Evolutionary conservation across 306 rosid species (phyloP).

Genomic region (Vigna hirtella): DNA sequence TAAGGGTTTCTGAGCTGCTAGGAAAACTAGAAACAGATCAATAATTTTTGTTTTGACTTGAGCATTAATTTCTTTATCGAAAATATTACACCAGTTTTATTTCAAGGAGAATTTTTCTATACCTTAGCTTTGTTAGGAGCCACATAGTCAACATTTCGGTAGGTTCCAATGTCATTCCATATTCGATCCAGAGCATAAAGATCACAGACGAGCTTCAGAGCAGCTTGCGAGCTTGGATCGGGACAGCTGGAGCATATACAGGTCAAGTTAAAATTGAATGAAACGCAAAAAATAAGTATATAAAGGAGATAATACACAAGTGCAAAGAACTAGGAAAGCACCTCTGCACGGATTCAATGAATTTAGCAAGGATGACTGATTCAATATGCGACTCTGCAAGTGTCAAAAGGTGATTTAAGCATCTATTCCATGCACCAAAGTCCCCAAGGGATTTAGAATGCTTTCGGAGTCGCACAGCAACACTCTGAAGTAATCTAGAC

Average conservation of each 20-base stretch:
- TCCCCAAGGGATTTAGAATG: slow-evolving; percentile 85
- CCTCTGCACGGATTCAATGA: slow-evolving; percentile 89
- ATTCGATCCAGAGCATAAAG: slow-evolving; percentile 94
- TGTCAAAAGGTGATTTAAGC: slow-evolving; percentile 94
- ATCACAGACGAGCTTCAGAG: slow-evolving; percentile 90
- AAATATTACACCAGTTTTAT: not conserved
- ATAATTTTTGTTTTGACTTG: not conserved
- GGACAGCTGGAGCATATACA: slow-evolving; percentile 67
- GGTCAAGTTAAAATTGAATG: slow-evolving; percentile 37
- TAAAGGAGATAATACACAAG: slow-evolving; percentile 17
- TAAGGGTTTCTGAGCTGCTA: slow-evolving; percentile 2
- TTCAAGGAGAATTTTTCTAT: slow-evolving; percentile 31
- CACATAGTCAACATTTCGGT: slow-evolving; percentile 92
- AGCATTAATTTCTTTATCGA: not conserved
- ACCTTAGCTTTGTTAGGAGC: slow-evolving; percentile 99
- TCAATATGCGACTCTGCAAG: slow-evolving; percentile 96
- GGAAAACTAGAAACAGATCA: slow-evolving; percentile 25
- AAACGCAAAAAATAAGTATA: not conserved
- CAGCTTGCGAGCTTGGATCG: slow-evolving; percentile 77
- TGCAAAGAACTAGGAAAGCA: slow-evolving; percentile 48
- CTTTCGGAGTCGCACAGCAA: slow-evolving; percentile 78
- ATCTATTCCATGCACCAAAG: slow-evolving; percentile 98
- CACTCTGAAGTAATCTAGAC: slow-evolving; percentile 94
- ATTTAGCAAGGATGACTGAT: slow-evolving; percentile 86
- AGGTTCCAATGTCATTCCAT: slow-evolving; percentile 98